These are phyloP conservation scores for Turritis glabra DNA, from an alignment of 345 rosid genomes.

Conservation along the genomic window DNA sequence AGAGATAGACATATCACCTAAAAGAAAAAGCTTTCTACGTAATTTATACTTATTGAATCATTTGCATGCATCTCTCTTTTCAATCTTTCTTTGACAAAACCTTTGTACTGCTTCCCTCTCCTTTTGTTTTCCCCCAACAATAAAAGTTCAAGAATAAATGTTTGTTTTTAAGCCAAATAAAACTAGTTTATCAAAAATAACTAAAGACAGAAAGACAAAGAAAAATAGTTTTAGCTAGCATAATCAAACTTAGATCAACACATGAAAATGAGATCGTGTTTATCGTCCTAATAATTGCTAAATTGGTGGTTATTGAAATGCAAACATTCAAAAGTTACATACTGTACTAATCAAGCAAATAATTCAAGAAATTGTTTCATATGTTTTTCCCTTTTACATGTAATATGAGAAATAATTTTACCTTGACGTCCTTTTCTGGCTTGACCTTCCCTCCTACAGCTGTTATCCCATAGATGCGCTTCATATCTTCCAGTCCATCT, in stretches of 20 bases:
- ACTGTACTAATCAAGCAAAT: background rate
- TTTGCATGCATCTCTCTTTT: constrained; percentile 17
- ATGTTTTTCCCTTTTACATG: too few relatives aligned
- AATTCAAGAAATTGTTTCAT: background rate
- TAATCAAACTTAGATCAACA: background rate
- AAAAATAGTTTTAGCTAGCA: background rate
- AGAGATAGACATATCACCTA: constrained; percentile 12
- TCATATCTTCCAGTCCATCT: constrained; percentile 98
- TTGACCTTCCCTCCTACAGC: constrained; percentile 97
- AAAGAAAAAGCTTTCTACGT: constrained; percentile 13
- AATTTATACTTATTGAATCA: background rate
- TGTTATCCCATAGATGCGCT: constrained; percentile 99
- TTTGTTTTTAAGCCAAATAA: background rate
- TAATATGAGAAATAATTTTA: background rate
- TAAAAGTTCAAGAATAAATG: background rate
- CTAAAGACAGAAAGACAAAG: background rate
- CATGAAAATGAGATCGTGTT: background rate
- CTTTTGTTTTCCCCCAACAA: constrained; percentile 6
- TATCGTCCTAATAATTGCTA: background rate
- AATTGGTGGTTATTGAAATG: background rate
- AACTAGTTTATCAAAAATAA: background rate
- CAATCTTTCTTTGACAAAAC: constrained; percentile 16
- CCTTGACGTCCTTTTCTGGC: constrained; percentile 99
- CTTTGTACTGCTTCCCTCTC: background rate
- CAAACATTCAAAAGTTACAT: background rate